Evolutionary conservation across 768 basidiomycete genomes (phyloP), one percentile per base, ranked within the genome.

Genomic region (Lactifluus hygrophoroides): DNA sequence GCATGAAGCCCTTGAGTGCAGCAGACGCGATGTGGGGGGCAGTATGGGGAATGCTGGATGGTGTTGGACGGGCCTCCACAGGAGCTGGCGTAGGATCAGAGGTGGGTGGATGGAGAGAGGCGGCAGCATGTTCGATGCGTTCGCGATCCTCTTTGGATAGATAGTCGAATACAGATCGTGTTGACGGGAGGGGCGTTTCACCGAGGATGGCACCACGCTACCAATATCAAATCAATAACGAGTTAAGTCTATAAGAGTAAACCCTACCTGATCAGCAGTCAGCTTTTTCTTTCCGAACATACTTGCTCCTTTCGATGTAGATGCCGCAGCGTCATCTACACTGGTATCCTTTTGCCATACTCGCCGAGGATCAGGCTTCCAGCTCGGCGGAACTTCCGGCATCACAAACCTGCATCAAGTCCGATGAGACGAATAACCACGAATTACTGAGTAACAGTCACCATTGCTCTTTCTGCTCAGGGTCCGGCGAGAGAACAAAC

Each of bases 121-220:
- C 65, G 51, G 79, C 69, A 27, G 89, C 79, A 28, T 77, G 78
- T 66, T 85, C 77, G 16, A 99, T 77, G 6, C 94, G 85, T 59
- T 96, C 94, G 56, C 84, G 81, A 66, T 95, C 92, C 66, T 94
- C 94, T 63, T 87, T 82, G 0, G 96, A 95, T 69, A 98, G 83
- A 69, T 85, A 98, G 45, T 98, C 94, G 69, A 95, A 97, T 16
- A 99, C 82, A 0, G 95, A 97, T 11, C 83, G 83, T 2, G 88
- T 80, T 3, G 83, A 72, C 13, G 84, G 78, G 11, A 90, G 75
- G 11, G 83, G 83, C 10, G 81, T 81, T 71, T 98, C 96, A 54
- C 94, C 94, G 0, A 98, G 76, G 19, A 88, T 75, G 1, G 78
- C 72, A 27, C 93, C 95, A 51, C 96, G 81, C 94, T 97, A 27